phyloP scores from a whole-genome alignment of 2,329 filamentous ascomycete genomes.

The Epichloe gansuensis region DNA sequence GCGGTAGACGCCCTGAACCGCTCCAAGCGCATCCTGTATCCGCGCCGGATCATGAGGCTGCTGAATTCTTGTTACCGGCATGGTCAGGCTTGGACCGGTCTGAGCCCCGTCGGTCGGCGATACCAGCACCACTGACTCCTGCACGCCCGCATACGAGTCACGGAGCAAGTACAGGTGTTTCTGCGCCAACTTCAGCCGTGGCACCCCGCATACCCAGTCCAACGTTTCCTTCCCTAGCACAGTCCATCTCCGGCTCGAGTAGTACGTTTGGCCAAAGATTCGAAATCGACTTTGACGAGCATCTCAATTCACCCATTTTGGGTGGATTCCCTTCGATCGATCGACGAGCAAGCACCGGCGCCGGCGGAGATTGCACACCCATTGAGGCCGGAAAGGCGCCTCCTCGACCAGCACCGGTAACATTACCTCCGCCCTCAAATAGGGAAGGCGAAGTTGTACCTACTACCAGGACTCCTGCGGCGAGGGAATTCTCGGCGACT shows the following conservation, averaged over 20 bases:
- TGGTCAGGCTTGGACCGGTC: constrained; percentile 15
- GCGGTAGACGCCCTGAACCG: constrained; percentile 18
- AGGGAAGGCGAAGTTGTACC: background rate
- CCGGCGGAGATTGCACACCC: constrained; percentile 8
- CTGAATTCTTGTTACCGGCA: background rate
- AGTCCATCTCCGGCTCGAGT: constrained; percentile 20
- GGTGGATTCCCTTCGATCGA: constrained; percentile 6
- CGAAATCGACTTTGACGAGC: constrained; percentile 14
- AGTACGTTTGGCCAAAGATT: constrained; percentile 20
- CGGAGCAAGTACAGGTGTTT: constrained; percentile 6
- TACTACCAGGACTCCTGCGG: background rate
- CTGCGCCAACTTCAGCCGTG: constrained; percentile 16
- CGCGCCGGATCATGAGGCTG: background rate
- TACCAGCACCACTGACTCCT: constrained; percentile 22
- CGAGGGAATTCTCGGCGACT: background rate
- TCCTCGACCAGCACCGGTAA: constrained; percentile 18
- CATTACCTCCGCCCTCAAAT: constrained; percentile 14
- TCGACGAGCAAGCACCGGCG: background rate
- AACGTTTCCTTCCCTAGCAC: constrained; percentile 22
- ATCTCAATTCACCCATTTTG: background rate
- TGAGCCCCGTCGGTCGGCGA: constrained; percentile 20
- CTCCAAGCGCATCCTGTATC: constrained; percentile 2
- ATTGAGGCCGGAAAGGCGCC: constrained; percentile 21
- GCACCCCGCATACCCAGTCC: constrained; percentile 24
- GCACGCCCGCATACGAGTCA: constrained; percentile 3